These are phyloP conservation scores for Pistacia atlantica DNA, from an alignment of 345 rosid genomes.

Conservation along the genomic window DNA sequence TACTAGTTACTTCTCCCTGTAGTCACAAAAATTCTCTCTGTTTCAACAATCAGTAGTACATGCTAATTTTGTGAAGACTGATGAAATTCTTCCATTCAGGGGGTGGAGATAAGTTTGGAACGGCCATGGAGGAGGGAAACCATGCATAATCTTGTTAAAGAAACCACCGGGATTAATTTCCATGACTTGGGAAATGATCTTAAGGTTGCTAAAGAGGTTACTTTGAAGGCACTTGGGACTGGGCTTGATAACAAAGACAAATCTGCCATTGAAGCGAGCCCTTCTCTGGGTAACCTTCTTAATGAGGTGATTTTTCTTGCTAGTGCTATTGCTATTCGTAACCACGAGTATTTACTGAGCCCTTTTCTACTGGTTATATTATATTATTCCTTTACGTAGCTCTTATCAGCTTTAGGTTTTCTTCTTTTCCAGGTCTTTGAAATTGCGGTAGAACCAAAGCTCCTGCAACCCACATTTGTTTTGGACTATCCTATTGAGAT, in stretches of 20 bases:
- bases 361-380: background rate
- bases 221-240: slow-evolving; percentile 51
- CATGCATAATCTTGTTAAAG: slow-evolving; percentile 93
- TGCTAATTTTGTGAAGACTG: slow-evolving; percentile 14
- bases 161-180: slow-evolving; percentile 72
- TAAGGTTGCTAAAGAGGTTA: slow-evolving; percentile 59
- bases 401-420: slow-evolving; percentile 13
- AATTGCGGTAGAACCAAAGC: slow-evolving; percentile 85
- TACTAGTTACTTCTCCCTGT: background rate
- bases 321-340: background rate
- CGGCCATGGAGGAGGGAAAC: slow-evolving; percentile 97
- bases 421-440: slow-evolving; percentile 70
- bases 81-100: slow-evolving; percentile 51
- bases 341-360: background rate
- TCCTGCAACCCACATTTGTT: slow-evolving; percentile 91
- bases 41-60: slow-evolving; percentile 6
- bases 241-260: slow-evolving; percentile 70
- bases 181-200: slow-evolving; percentile 58
- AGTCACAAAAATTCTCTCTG: background rate
- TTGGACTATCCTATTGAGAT: slow-evolving; percentile 93
- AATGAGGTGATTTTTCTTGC: slow-evolving; percentile 62
- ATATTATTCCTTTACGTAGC: background rate
- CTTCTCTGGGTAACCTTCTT: slow-evolving; percentile 84
- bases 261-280: slow-evolving; percentile 64
- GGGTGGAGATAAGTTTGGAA: slow-evolving; percentile 71